Evolutionary conservation across 345 rosid species (phyloP).

Genomic region (Hibiscus tridactylites): DNA sequence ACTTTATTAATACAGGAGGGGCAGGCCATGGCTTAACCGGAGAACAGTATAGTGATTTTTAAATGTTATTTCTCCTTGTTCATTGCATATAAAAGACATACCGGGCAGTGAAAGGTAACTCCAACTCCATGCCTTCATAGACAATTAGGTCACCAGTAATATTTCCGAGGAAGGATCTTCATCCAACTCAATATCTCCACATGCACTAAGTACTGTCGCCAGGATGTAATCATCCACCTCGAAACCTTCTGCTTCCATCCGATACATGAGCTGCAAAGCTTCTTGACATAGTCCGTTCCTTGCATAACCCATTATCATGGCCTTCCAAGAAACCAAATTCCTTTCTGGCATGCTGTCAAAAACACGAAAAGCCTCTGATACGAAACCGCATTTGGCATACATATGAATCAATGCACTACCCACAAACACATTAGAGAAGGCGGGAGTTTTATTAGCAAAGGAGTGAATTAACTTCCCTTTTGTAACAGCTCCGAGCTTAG

Average conservation of each 20-base stretch:
- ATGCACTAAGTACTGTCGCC: slow-evolving; percentile 47
- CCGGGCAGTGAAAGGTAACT: background rate
- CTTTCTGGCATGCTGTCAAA: slow-evolving; percentile 71
- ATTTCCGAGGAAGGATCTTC: slow-evolving; percentile 24
- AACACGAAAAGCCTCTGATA: slow-evolving; percentile 63
- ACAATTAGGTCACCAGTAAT: slow-evolving; percentile 17
- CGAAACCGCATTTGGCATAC: slow-evolving; percentile 78
- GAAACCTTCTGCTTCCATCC: slow-evolving; percentile 67
- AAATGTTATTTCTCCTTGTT: background rate
- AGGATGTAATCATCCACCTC: slow-evolving; percentile 64
- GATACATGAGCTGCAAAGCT: slow-evolving; percentile 77
- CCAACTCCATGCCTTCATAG: background rate
- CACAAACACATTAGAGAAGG: slow-evolving; percentile 60
- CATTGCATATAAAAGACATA: background rate
- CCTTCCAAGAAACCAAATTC: slow-evolving; percentile 71
- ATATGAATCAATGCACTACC: slow-evolving; percentile 74
- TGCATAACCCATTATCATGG: slow-evolving; percentile 77
- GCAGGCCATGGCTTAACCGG: background rate
- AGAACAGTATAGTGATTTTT: background rate
- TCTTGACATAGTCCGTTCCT: slow-evolving; percentile 64
- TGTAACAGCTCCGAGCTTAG: slow-evolving; percentile 49
- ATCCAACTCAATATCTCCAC: slow-evolving; percentile 57
- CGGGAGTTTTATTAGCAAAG: slow-evolving; percentile 60
- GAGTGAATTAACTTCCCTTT: slow-evolving; percentile 73
- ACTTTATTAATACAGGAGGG: background rate